Evolutionary conservation across 768 basidiomycete genomes (phyloP), one percentile per base, ranked within the genome.

Genomic region (Termitomyces sp.): DNA sequence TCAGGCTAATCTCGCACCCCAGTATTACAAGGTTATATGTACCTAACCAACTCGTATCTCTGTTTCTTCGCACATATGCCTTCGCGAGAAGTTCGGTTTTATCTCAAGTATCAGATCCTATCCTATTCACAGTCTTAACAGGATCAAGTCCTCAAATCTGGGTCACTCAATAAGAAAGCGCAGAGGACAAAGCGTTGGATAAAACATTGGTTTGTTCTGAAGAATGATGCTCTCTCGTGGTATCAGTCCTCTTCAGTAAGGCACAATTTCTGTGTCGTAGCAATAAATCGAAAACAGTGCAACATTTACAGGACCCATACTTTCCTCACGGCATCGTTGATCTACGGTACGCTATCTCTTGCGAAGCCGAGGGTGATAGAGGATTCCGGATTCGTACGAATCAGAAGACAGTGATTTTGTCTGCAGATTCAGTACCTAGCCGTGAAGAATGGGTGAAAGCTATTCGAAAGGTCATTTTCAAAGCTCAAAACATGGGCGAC

Each of bases 1-100:
- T 34, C 46, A 54, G 10, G 37, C 46, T 46, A 62, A 56, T 39
- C 56, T 54, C 32, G 16, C 55, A 39, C 24, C 24, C 16, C 69
- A 91, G 93, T 98, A 61, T 79, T 99, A 32, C 96, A 99, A 72
- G 96, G 96, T 2, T 98, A 96, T 68, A 92, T 99, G 84, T 99
- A 96, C 70, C 77, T 98, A 49, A 98, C 96, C 1, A 91, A 91
- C 64, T 85, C 88, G 12, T 90, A 96, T 69, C 71, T 98, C 20
- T 98, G 96, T 74, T 99, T 99, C 77, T 99, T 95, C 71, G 93
- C 93, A 2, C 93, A 93, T 69, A 89, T 96, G 86, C 93, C 93
- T 18, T 79, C 86, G 31, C 80, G 87, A 75, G 94, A 95, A 81
- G 94, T 94, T 59, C 46, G 76, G 51, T 52, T 56, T 58, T 46